Conservation (phyloP, 78 protist genomes). For the Dictyostelium brefeldianum region DNA sequence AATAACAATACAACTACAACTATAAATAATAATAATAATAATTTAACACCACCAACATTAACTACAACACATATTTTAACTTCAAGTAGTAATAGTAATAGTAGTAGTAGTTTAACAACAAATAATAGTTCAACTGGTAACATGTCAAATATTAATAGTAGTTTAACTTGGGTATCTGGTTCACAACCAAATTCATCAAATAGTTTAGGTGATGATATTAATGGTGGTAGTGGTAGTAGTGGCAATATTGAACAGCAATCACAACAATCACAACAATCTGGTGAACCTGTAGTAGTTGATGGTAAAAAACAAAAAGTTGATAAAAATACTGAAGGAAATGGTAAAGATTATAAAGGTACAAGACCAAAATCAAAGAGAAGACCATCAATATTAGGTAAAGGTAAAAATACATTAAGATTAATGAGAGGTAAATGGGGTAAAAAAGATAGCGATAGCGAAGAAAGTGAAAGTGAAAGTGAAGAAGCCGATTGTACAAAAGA, state of each 20-base stretch:
- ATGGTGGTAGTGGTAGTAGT: background rate
- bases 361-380: conserved; percentile 79
- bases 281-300: background rate
- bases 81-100: conserved; percentile 13
- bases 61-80: conserved; percentile 7
- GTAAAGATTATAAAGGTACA: conserved; percentile 5
- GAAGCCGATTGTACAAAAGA: background rate
- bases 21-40: background rate
- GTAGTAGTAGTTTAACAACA: conserved; percentile 15
- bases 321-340: background rate
- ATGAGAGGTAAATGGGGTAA: conserved; percentile 47
- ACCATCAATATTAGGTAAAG: conserved; percentile 54
- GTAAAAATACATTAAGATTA: conserved; percentile 49
- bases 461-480: conserved; percentile 21
- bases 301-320: background rate
- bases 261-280: background rate
- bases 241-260: background rate
- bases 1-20: conserved; percentile 17
- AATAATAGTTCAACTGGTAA: background rate
- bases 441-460: conserved; percentile 26
- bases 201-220: background rate
- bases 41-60: background rate
- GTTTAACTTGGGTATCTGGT: conserved; percentile 17
- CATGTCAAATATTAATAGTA: background rate
- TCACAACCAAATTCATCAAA: conserved; percentile 2